Percentiles rank a stretch among this genome's conserved stretches.
These are phyloP conservation scores for Myochromella boudieri DNA, from an alignment of 768 basidiomycete genomes.

Conservation along the genomic window DNA sequence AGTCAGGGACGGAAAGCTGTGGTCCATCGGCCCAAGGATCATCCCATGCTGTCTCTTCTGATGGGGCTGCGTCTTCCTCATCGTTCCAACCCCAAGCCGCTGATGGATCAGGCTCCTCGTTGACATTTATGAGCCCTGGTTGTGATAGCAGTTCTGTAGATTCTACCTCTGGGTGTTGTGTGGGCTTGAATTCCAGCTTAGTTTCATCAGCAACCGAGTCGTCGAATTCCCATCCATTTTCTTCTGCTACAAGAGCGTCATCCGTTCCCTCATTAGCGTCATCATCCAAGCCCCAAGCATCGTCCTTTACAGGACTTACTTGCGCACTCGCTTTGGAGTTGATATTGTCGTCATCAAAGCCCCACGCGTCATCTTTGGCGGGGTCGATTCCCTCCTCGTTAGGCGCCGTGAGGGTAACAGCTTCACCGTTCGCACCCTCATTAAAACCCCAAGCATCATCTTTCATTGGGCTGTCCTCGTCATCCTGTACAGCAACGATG, in stretches of 20 bases:
- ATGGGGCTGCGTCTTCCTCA: slow-evolving; percentile 37
- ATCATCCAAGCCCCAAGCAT: slow-evolving; percentile 55
- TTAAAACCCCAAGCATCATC: slow-evolving; percentile 55
- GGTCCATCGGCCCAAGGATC: slow-evolving; percentile 66
- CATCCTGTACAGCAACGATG: slow-evolving; percentile 27
- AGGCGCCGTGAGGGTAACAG: too few species aligned
- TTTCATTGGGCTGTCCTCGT: slow-evolving; percentile 19
- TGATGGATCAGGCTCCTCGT: slow-evolving; percentile 38
- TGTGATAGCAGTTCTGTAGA: slow-evolving; percentile 7
- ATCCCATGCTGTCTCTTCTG: slow-evolving; percentile 57
- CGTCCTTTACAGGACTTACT: slow-evolving; percentile 27
- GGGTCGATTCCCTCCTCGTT: slow-evolving; percentile 25
- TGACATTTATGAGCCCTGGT: slow-evolving; percentile 13
- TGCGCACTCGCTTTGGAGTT: too few species aligned
- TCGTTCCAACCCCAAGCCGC: slow-evolving; percentile 84
- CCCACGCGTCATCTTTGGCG: slow-evolving; percentile 46
- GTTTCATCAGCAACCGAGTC: slow-evolving; percentile 21
- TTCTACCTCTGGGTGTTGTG: slow-evolving; percentile 9
- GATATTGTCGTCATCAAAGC: slow-evolving; percentile 47
- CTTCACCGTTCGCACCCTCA: slow-evolving; percentile 37
- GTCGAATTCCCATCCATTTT: too few species aligned
- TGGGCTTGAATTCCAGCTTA: slow-evolving; percentile 17
- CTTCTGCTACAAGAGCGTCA: too few species aligned
- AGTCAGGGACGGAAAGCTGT: slow-evolving; percentile 20
- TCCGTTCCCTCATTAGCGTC: too few species aligned